phyloP scores from a whole-genome alignment of 2,329 filamentous ascomycete genomes.

The Dactylellina leptospora region DNA sequence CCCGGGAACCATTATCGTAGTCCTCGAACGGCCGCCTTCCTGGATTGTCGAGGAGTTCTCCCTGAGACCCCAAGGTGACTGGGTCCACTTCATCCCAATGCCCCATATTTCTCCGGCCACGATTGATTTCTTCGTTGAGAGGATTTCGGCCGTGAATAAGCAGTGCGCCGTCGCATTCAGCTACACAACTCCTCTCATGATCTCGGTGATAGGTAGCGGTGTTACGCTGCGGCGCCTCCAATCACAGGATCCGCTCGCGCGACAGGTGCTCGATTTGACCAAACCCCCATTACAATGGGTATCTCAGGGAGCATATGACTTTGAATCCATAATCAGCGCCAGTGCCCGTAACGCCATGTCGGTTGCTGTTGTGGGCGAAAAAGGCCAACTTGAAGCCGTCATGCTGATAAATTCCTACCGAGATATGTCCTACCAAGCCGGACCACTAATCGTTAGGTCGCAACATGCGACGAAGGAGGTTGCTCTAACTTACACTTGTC shows the following conservation, averaged over 20 bases:
- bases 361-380: background rate
- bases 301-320: background rate
- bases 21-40: conserved; percentile 19
- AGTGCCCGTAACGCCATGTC: conserved; percentile 19
- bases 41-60: conserved; percentile 44
- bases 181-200: conserved; percentile 8
- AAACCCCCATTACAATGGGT: background rate
- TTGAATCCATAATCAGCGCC: background rate
- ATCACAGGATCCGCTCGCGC: conserved; percentile 5
- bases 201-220: background rate
- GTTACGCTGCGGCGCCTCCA: background rate
- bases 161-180: conserved; percentile 10
- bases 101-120: conserved; percentile 22
- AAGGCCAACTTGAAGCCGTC: conserved; percentile 6
- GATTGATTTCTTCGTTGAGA: conserved; percentile 25
- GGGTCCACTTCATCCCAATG: conserved; percentile 37
- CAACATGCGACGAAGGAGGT: background rate
- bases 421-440: conserved; percentile 6
- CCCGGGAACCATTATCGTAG: conserved; percentile 14
- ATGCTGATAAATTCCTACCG: conserved; percentile 15
- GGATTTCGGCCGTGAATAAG: background rate
- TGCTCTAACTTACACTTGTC: background rate
- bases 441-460: conserved; percentile 7
- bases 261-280: background rate
- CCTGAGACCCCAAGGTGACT: conserved; percentile 28